Evolutionary conservation across 495 filamentous ascomycete species (phyloP), one percentile per base, ranked within the genome.

Genomic region (Xylaria nigripes): DNA sequence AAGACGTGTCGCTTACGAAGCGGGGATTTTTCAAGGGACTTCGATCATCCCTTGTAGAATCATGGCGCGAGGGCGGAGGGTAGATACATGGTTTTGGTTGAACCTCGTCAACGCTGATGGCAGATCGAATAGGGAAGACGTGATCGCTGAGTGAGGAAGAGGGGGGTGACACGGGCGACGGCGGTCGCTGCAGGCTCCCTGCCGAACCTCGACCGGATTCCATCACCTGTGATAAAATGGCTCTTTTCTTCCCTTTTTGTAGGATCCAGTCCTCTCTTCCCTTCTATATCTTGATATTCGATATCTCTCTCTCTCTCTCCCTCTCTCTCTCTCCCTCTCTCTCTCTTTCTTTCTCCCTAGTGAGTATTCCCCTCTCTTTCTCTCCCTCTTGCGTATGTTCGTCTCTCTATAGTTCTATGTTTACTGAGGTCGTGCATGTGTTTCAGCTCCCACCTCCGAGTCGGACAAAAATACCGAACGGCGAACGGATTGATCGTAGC

Each of bases 71-170:
- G 48, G 56, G 56, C 47, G 56, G 56, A 16, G 41, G 24, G 32
- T 58, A 49, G 1, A 51, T 45, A 16, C 40, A 46, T 7, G 61
- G 51, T 70, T 23, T 72, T 61, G 2, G 70, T 65, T 34, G 84
- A 34, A 61, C 60, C 32, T 61, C 78, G 57, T 86, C 83, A 24
- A 94, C 84, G 9, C 83, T 86, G 22, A 95, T 79, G 23, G 87
- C 83, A 12, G 86, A 91, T 32, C 86, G 80, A n/a, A 94, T 86
- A 12, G 89, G 89, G 53, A 90, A 95, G 19, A 95, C 85, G 23
- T 86, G 78, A 60, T 92, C 86, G 8, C 74, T 68, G 22, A 40
- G 5, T 10, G 32, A 34, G 32, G 32, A 13, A 6, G 32, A 34
- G 5, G 32, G 2, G 12, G 36, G 16, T 40, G 36, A 40, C 5